Conservation (phyloP, 2,329 filamentous ascomycete species). For the Nemania sp. region DNA sequence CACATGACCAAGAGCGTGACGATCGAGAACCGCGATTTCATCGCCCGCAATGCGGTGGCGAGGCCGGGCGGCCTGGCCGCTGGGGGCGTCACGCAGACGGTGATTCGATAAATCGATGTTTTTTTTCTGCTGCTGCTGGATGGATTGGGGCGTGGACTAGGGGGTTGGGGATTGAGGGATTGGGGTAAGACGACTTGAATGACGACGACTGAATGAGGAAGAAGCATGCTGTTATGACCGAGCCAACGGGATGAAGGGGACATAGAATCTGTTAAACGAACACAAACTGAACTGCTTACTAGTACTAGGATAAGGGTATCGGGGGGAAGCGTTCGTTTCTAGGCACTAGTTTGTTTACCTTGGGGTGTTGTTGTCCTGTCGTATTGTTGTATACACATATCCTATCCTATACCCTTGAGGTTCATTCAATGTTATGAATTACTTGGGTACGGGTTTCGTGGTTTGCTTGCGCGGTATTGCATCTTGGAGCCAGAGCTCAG, state of each 20-base stretch:
- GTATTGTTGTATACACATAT: too few species aligned
- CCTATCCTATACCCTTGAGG: too few species aligned
- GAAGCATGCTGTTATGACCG: constrained; percentile 5
- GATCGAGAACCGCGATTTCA: constrained; percentile 83
- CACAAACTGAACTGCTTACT: too few species aligned
- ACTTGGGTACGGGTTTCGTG: too few species aligned
- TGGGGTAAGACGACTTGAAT: not conserved
- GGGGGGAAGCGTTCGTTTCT: too few species aligned
- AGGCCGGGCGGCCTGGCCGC: constrained; percentile 19
- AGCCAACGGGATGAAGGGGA: not conserved
- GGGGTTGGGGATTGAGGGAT: not conserved
- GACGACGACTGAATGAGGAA: not conserved
- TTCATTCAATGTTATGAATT: too few species aligned
- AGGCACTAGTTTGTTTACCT: too few species aligned
- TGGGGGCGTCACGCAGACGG: constrained; percentile 18
- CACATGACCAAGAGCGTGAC: constrained; percentile 96
- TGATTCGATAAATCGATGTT: constrained; percentile 14
- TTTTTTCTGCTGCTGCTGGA: not conserved
- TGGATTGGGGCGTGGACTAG: not conserved
- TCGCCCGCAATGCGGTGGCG: constrained; percentile 43
- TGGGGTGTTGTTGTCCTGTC: too few species aligned
- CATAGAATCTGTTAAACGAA: not conserved
- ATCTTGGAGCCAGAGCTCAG: too few species aligned
- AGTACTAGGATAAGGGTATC: too few species aligned
- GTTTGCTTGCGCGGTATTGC: too few species aligned